These are phyloP conservation scores for Schwanniomyces sp. DNA, from an alignment of 805 yeast genomes.

Conservation along the genomic window DNA sequence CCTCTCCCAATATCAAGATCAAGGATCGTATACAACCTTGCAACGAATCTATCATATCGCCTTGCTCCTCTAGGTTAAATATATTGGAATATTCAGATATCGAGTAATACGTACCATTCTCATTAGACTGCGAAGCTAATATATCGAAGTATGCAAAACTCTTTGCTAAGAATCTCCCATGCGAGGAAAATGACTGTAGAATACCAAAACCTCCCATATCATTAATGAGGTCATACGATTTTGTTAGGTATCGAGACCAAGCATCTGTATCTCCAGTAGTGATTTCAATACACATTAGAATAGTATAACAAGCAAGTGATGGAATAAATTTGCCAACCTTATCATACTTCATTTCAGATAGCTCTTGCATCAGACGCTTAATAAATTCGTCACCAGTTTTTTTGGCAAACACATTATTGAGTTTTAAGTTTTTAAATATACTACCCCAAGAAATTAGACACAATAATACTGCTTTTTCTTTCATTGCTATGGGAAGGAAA, in stretches of 20 bases:
- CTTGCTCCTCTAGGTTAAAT: constrained; percentile 3
- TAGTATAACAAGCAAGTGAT: constrained; percentile 23
- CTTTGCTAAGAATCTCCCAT: constrained; percentile 8
- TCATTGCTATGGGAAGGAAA: constrained; percentile 52
- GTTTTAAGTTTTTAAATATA: constrained; percentile 17
- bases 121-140: constrained; percentile 11
- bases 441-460: constrained; percentile 65
- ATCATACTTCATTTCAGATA: neutral
- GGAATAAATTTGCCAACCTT: constrained; percentile 18
- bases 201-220: constrained; percentile 10
- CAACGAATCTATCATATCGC: constrained; percentile 16
- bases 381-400: neutral
- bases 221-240: constrained; percentile 9
- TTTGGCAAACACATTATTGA: neutral
- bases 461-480: constrained; percentile 48
- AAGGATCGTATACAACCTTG: constrained; percentile 15
- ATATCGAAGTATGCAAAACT: constrained; percentile 13
- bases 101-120: constrained; percentile 22
- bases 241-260: constrained; percentile 9
- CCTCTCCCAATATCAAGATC: constrained; percentile 18
- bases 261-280: constrained; percentile 29
- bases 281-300: constrained; percentile 30
- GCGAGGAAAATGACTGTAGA: constrained; percentile 6
- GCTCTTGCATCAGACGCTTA: neutral
- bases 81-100: constrained; percentile 12